Evolutionary conservation across 1,284 basidiomycete species (phyloP), one percentile per base, ranked within the genome.

Genomic region (Gomphus sp.): DNA sequence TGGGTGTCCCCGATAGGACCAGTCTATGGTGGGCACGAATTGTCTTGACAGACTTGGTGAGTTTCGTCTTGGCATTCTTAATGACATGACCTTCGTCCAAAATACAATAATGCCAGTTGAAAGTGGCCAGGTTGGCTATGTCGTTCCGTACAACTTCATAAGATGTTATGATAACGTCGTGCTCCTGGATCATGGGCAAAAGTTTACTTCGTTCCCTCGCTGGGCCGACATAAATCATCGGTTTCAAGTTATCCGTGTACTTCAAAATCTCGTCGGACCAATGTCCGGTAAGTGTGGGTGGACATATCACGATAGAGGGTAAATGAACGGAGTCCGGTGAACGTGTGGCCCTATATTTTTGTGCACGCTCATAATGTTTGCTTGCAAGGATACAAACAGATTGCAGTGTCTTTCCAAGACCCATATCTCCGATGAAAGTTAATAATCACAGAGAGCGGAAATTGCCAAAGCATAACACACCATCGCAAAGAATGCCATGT

Each of bases 41-140:
- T 65, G 80, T 83, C 74, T 99, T 99, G 65, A 99, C 92, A 0
- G 97, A 93, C 70, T 95, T 93, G 0, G 96, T 95, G 53, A 99
- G 81, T 73, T 99, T 99, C 33, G 97, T 98, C 76, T 96, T 98
- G 28, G 93, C 87, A 67, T 98, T 98, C 79, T 98, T 98, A 76
- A 99, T 99, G 64, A 98, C 85, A 71, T 99, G 97, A 0, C 97
- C 97, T 74, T 99, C 97, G 70, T 99, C 97, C 52, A 99, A 81
- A 50, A 99, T 89, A 73, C 95, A 98, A 72, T 98, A 99, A 55
- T 97, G 80, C 93, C 93, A 99, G 65, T 87, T 82, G 62, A 90
- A 71, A 55, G 80, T 78, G 64, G 87, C 80, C 8, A 99, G 77
- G 60, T 80, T 85, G 18, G 80, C 73, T 60, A 98, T 91, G 71